A percentile compares a stretch with the other conserved stretches of the same genome.
These are phyloP conservation scores for Vanrija sp. DNA, from an alignment of 1,284 basidiomycete species.

Conservation along the genomic window DNA sequence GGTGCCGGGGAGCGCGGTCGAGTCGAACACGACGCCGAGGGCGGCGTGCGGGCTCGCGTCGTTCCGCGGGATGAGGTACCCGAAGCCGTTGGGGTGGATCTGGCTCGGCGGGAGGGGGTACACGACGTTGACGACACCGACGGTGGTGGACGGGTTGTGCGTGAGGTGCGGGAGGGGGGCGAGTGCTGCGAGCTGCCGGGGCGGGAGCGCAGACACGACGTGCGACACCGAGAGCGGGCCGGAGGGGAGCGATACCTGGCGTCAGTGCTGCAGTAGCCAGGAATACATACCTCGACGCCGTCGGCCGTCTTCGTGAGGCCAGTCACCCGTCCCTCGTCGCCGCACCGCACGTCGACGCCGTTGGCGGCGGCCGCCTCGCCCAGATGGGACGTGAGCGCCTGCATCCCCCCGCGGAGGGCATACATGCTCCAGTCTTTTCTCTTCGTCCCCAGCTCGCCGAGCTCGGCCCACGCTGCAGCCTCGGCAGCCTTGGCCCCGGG, in stretches of 20 bases:
- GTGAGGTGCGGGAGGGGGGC: slow-evolving; percentile 54
- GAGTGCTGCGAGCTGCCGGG: slow-evolving; percentile 21
- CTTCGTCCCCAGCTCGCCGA: slow-evolving; percentile 25
- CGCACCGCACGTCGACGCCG: slow-evolving; percentile 61
- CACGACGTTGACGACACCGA: slow-evolving; percentile 67
- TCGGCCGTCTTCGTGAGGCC: background rate
- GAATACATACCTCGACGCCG: slow-evolving; percentile 5
- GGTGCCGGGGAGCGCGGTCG: slow-evolving; percentile 65
- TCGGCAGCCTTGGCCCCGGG: slow-evolving; percentile 17
- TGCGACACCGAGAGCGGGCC: slow-evolving; percentile 7
- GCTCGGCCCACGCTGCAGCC: slow-evolving; percentile 13
- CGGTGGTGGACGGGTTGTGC: slow-evolving; percentile 50
- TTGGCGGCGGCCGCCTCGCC: slow-evolving; percentile 47
- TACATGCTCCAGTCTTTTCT: slow-evolving; percentile 41
- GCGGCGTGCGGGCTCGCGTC: slow-evolving; percentile 51
- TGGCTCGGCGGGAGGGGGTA: slow-evolving; percentile 54
- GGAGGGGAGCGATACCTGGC: background rate
- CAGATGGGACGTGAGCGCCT: slow-evolving; percentile 63
- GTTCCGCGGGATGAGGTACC: slow-evolving; percentile 83
- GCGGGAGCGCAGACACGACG: slow-evolving; percentile 32
- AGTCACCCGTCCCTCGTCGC: slow-evolving; percentile 37
- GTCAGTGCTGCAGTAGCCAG: slow-evolving; percentile 51
- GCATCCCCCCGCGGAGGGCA: slow-evolving; percentile 61
- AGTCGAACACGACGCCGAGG: slow-evolving; percentile 81
- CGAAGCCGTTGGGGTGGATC: slow-evolving; percentile 77